A percentile compares a stretch with the other conserved stretches of the same genome.
These are phyloP conservation scores for Phytophthora chlamydospora DNA, from an alignment of 352 stramenopile species.

Conservation along the genomic window DNA sequence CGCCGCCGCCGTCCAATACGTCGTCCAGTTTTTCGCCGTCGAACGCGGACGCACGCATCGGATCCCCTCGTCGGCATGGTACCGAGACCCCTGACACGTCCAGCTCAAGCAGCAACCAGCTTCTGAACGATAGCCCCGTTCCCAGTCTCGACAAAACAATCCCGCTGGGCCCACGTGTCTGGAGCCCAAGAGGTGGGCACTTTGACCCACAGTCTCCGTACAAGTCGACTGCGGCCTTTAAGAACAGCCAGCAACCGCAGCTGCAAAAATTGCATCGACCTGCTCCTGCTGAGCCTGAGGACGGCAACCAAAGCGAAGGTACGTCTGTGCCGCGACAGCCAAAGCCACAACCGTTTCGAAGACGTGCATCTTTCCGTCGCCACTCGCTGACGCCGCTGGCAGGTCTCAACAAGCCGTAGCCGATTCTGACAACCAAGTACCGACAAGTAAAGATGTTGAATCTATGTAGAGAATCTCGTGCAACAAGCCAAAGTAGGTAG, in stretches of 20 bases:
- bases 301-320: slow-evolving; percentile 9
- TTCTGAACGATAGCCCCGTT: slow-evolving; percentile 12
- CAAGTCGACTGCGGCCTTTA: slow-evolving; percentile 29
- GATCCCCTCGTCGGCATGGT: slow-evolving; percentile 21
- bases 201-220: slow-evolving; percentile 36
- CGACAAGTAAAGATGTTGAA: too few species aligned
- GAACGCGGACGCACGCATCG: slow-evolving; percentile 19
- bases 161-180: slow-evolving; percentile 13
- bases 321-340: slow-evolving; percentile 7
- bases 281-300: slow-evolving; percentile 12
- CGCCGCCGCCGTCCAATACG: slow-evolving; percentile 17
- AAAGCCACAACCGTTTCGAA: slow-evolving; percentile 25
- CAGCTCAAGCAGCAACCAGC: slow-evolving; percentile 26
- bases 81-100: slow-evolving; percentile 15
- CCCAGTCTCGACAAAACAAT: slow-evolving; percentile 8
- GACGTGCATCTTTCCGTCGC: slow-evolving; percentile 24
- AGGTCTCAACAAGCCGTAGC: slow-evolving; percentile 4
- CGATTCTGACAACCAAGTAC: too few species aligned
- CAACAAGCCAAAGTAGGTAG: too few species aligned
- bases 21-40: slow-evolving; percentile 21
- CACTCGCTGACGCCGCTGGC: slow-evolving; percentile 19
- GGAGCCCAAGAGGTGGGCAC: slow-evolving; percentile 23
- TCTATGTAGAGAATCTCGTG: too few species aligned
- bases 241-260: slow-evolving; percentile 16
- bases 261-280: slow-evolving; percentile 24